phyloP scores from a whole-genome alignment of 768 basidiomycete genomes.

The Termitomyces sp. region DNA sequence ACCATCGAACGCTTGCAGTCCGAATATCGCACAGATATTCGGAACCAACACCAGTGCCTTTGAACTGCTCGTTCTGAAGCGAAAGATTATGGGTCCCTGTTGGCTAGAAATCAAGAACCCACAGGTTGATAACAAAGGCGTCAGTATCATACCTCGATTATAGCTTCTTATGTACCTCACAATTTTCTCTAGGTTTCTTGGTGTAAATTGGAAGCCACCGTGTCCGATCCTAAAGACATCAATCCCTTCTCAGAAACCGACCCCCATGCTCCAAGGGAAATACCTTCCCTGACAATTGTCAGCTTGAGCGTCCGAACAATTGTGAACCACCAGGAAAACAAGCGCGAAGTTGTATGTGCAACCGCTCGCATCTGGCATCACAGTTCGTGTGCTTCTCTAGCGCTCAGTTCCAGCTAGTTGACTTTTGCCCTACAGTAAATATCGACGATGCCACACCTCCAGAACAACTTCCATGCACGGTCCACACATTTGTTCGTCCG shows the following conservation, averaged over 20 bases:
- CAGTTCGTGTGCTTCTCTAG: conserved; percentile 23
- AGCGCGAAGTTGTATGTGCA: conserved; percentile 86
- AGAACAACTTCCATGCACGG: conserved; percentile 74
- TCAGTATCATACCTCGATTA: conserved; percentile 30
- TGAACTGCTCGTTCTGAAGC: conserved; percentile 87
- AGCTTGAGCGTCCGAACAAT: conserved; percentile 85
- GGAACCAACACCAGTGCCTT: conserved; percentile 92
- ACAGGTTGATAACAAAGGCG: conserved; percentile 70
- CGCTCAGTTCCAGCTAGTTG: background rate
- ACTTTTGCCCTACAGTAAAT: conserved; percentile 45
- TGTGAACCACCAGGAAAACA: conserved; percentile 91
- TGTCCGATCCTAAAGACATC: conserved; percentile 82
- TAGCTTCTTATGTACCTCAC: background rate
- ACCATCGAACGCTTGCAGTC: conserved; percentile 65
- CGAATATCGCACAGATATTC: conserved; percentile 83
- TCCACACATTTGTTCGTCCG: conserved; percentile 87
- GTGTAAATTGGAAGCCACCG: conserved; percentile 90
- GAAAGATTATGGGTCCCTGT: conserved; percentile 98
- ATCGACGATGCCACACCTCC: conserved; percentile 92
- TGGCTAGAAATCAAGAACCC: conserved; percentile 87
- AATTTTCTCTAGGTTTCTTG: conserved; percentile 71
- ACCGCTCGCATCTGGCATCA: conserved; percentile 80
- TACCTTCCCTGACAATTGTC: conserved; percentile 87
- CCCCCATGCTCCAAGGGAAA: conserved; percentile 61
- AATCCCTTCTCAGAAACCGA: conserved; percentile 78